Evolutionary conservation across 208 protist genomes (phyloP).

Genomic region (Acanthamoeba rhysodes): DNA sequence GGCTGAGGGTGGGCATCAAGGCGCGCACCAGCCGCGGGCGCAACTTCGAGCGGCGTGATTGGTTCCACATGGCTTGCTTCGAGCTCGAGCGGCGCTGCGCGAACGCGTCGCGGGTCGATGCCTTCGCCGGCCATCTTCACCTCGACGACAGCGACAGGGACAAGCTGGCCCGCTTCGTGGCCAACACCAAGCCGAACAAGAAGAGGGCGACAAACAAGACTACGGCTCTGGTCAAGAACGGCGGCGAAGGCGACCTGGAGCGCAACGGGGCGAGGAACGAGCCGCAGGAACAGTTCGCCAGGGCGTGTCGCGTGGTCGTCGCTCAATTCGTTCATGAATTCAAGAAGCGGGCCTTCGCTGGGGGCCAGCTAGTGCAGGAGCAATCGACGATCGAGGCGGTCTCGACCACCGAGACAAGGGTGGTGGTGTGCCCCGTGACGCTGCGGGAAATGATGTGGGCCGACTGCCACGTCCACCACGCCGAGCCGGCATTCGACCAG

Average conservation of each 20-base stretch:
- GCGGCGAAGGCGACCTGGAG: too few species aligned
- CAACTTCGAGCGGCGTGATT: slow-evolving; percentile 24
- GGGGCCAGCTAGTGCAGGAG: neutral
- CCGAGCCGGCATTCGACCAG: slow-evolving; percentile 6
- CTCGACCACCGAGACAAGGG: neutral
- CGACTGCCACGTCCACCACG: slow-evolving; percentile 47
- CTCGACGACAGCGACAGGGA: neutral
- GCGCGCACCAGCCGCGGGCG: neutral
- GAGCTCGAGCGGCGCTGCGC: neutral
- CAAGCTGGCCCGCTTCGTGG: neutral
- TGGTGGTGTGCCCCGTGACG: slow-evolving; percentile 21
- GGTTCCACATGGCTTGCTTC: slow-evolving; percentile 67
- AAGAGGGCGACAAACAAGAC: too few species aligned
- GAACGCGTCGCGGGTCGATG: neutral
- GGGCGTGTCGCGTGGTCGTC: slow-evolving; percentile 30
- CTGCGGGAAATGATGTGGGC: neutral
- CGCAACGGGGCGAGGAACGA: too few species aligned
- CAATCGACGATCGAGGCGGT: neutral
- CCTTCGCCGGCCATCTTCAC: neutral
- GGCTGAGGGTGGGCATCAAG: slow-evolving; percentile 1
- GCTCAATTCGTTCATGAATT: slow-evolving; percentile 1
- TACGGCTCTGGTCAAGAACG: too few species aligned
- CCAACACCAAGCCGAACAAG: neutral
- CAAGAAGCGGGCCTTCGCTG: neutral
- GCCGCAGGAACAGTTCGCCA: neutral